Percentiles rank a stretch among this genome's conserved stretches.
Evolutionary conservation across 2,329 filamentous ascomycete genomes (phyloP).

Genomic region (Fusarium drepaniforme): DNA sequence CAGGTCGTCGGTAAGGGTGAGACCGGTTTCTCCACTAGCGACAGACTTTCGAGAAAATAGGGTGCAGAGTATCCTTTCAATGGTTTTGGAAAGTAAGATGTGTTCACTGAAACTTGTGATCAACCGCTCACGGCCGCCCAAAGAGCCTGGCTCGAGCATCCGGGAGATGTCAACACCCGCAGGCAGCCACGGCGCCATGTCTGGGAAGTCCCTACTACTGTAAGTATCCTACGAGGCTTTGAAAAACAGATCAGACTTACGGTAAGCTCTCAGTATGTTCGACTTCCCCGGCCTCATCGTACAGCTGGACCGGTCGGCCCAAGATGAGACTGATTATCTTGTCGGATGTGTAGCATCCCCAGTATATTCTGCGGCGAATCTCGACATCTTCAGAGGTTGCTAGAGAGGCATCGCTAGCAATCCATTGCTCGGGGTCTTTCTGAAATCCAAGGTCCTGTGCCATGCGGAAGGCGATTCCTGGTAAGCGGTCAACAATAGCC

Average conservation of each 20-base stretch:
- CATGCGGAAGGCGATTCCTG: neutral
- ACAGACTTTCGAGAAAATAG: neutral
- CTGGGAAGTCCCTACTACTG: neutral
- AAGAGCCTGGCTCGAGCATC: neutral
- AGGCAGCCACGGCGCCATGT: neutral
- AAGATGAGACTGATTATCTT: slow-evolving; percentile 1
- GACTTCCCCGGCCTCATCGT: neutral
- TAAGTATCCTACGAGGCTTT: neutral
- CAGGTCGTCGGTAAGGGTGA: neutral
- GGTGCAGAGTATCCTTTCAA: neutral
- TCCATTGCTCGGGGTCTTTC: neutral
- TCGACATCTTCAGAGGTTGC: neutral
- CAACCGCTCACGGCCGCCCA: neutral
- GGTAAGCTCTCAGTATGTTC: neutral
- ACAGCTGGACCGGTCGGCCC: neutral
- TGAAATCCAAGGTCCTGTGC: neutral
- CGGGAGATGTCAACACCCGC: neutral
- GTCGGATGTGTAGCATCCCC: neutral
- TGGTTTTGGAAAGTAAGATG: neutral
- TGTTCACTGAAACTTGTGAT: neutral
- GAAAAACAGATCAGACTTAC: neutral
- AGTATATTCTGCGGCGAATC: neutral
- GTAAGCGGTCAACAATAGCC: neutral
- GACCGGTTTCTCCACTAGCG: neutral
- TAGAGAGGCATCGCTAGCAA: neutral